Percentiles rank a stretch among this genome's conserved stretches.
Conservation (phyloP, 2,329 filamentous ascomycete genomes). For the Fusarium acutatum region DNA sequence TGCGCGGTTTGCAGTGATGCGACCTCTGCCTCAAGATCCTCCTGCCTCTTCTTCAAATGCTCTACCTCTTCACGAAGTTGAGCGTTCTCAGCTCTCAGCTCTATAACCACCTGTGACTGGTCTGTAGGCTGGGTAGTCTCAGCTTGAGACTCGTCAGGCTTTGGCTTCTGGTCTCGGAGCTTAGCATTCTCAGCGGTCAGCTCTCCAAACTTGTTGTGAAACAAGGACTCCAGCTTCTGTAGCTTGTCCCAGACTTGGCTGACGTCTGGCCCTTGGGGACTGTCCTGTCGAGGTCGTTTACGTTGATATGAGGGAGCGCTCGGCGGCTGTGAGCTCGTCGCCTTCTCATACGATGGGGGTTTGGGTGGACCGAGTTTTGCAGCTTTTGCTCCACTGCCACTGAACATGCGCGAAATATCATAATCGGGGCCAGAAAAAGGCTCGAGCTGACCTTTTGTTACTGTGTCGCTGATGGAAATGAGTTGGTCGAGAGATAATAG, state of each 20-base stretch:
- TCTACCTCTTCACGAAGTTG: background rate
- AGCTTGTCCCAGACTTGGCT: background rate
- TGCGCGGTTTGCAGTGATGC: background rate
- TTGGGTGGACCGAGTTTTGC: background rate
- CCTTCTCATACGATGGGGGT: background rate
- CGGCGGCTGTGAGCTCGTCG: background rate
- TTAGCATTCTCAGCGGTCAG: background rate
- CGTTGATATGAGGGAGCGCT: background rate
- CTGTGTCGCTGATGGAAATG: background rate
- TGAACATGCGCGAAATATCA: slow-evolving; percentile 6
- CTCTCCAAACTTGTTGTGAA: background rate
- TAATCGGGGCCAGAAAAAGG: background rate
- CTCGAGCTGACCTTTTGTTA: background rate
- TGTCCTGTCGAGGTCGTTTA: background rate
- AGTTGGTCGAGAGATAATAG: background rate
- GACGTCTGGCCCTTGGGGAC: background rate
- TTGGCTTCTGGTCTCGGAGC: background rate
- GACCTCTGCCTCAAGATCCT: background rate
- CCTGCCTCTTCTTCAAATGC: background rate
- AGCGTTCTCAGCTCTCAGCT: background rate
- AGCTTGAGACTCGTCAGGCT: background rate
- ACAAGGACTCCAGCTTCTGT: background rate
- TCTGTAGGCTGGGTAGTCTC: background rate
- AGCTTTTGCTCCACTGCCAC: slow-evolving; percentile 1
- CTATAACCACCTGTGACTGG: background rate